Conservation (phyloP, 257 asterid genomes). For the Penstemon barbatus region DNA sequence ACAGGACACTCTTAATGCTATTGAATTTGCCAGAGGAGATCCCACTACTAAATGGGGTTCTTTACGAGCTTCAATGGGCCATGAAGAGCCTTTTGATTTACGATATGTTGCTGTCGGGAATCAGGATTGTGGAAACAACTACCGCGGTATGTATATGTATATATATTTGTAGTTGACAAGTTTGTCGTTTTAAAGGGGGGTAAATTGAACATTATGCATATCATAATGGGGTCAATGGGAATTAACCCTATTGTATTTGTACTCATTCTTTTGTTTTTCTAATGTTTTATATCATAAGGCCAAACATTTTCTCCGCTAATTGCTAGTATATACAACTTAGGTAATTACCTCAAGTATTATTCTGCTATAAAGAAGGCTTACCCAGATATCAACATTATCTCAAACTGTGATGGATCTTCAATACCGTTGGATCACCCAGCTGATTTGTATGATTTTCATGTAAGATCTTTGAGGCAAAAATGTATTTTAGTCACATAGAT, state of each 20-base stretch:
- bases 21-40: slow-evolving; percentile 86
- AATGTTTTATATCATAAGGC: too few relatives aligned
- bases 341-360: slow-evolving; percentile 86
- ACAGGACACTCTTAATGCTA: slow-evolving; percentile 79
- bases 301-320: too few relatives aligned
- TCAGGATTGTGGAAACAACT: slow-evolving; percentile 83
- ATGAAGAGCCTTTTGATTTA: slow-evolving; percentile 77
- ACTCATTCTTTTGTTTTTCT: not conserved
- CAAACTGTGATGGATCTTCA: slow-evolving; percentile 82
- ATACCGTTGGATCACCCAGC: slow-evolving; percentile 79
- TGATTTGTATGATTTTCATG: slow-evolving; percentile 86
- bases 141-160: slow-evolving; percentile 53
- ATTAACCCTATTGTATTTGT: not conserved
- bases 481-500: not conserved
- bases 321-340: slow-evolving; percentile 25
- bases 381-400: slow-evolving; percentile 71
- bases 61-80: slow-evolving; percentile 84
- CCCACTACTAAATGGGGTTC: slow-evolving; percentile 77
- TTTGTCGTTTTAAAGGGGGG: too few relatives aligned
- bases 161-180: too few relatives aligned
- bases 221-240: too few relatives aligned
- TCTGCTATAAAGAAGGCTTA: slow-evolving; percentile 61
- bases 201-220: too few relatives aligned
- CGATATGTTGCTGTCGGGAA: slow-evolving; percentile 80
- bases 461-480: slow-evolving; percentile 33